phyloP scores from a whole-genome alignment of 257 asterid species.

The Rehmannia glutinosa region DNA sequence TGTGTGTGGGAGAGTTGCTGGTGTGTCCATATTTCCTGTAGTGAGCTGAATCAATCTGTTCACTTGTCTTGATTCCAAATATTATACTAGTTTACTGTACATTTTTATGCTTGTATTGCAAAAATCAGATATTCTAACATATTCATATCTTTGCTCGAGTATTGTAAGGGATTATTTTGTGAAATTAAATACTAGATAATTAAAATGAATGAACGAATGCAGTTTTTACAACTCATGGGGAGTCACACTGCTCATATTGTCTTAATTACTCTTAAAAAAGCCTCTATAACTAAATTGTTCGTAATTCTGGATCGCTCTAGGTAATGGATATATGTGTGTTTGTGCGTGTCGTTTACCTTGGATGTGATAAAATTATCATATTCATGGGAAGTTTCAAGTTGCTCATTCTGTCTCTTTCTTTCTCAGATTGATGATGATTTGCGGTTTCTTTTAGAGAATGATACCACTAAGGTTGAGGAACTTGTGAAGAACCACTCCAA shows the following conservation, averaged over 20 bases:
- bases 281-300: no score
- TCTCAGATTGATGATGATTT: conserved; percentile 56
- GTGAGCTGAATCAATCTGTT: not conserved
- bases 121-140: not conserved
- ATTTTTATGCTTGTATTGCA: not conserved
- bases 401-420: not conserved
- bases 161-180: not conserved
- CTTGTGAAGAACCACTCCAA: conserved; percentile 37
- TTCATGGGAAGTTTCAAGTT: not conserved
- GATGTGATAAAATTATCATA: not conserved
- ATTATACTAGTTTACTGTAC: not conserved
- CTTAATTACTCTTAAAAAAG: not conserved
- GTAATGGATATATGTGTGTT: not conserved
- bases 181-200: not conserved
- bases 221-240: not conserved
- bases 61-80: not conserved
- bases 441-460: conserved; percentile 46
- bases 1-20: not conserved
- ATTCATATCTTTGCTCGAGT: not conserved
- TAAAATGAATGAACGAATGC: not conserved
- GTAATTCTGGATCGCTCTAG: not conserved
- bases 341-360: not conserved
- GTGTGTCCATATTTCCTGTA: not conserved
- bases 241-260: not conserved
- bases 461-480: no score